Conservation (phyloP, 2,329 filamentous ascomycete species). For the Tricladium varicosporioides region DNA sequence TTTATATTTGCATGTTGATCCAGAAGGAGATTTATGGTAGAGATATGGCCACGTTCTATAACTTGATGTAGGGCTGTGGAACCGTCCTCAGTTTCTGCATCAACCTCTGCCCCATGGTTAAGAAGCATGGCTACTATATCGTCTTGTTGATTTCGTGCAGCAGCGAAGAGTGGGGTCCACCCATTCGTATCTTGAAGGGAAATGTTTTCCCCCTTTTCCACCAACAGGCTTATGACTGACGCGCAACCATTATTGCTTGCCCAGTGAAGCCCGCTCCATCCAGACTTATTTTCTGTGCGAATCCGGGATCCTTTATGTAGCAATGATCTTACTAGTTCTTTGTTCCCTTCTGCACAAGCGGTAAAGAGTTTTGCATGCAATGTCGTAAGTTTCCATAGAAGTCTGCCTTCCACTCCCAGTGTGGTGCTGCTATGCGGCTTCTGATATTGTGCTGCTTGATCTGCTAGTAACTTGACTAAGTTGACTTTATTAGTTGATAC, state of each 20-base stretch:
- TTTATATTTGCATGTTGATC: neutral
- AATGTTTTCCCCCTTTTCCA: conserved; percentile 1
- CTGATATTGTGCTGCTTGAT: conserved; percentile 12
- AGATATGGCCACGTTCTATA: neutral
- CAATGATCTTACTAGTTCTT: conserved; percentile 5
- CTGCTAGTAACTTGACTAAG: conserved; percentile 7
- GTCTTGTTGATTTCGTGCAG: neutral
- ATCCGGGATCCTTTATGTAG: conserved; percentile 4
- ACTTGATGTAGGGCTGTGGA: neutral
- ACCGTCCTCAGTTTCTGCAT: neutral
- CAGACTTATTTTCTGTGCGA: neutral
- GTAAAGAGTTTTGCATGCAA: conserved; percentile 12
- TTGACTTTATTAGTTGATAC: neutral
- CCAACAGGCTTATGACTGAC: neutral
- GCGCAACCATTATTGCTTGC: conserved; percentile 10
- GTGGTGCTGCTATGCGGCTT: conserved; percentile 2
- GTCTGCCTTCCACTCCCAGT: conserved; percentile 10
- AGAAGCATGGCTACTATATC: neutral
- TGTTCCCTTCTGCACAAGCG: conserved; percentile 12
- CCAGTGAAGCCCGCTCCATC: conserved; percentile 11
- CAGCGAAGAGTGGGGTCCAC: conserved; percentile 1
- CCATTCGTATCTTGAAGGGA: conserved; percentile 10
- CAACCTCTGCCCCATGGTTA: neutral
- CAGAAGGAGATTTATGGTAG: neutral
- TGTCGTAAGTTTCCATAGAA: conserved; percentile 12